A percentile compares a stretch with the other conserved stretches of the same genome.
Conservation (phyloP, 257 asterid species). For the Solanum rostratum region DNA sequence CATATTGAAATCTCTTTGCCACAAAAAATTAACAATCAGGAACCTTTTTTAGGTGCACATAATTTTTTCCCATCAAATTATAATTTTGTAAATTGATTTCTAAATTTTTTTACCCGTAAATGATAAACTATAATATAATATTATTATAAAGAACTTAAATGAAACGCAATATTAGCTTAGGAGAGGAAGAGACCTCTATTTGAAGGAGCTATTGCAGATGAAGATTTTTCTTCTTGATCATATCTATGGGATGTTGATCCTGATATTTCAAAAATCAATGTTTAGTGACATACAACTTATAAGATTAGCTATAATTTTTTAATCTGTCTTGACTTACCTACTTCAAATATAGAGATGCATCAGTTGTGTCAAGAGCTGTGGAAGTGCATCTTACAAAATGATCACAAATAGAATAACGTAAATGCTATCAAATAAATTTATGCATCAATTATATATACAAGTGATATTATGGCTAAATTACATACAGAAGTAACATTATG, state of each 20-base stretch:
- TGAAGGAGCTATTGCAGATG: not conserved
- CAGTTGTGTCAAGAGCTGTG: not conserved
- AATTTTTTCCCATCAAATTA: not conserved
- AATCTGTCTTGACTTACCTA: not conserved
- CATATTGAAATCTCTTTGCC: not conserved
- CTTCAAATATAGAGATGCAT: not conserved
- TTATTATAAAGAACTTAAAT: not conserved
- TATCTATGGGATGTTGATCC: not conserved
- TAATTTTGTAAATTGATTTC: not conserved
- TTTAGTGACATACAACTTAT: not conserved
- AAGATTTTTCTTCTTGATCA: not conserved
- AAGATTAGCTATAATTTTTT: not conserved
- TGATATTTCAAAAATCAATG: not conserved
- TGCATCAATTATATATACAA: not conserved
- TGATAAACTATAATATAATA: not conserved
- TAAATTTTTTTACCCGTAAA: not conserved
- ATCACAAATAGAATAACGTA: not conserved
- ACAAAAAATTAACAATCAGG: not conserved
- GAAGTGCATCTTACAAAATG: not conserved
- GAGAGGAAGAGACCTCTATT: not conserved
- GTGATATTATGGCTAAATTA: no score
- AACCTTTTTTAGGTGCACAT: not conserved
- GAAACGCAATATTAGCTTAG: not conserved
- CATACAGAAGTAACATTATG: not conserved
- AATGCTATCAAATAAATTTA: not conserved